Evolutionary conservation across 108 stramenopile genomes (phyloP), one percentile per base, ranked within the genome.

Genomic region (Cyclotella atomus): DNA sequence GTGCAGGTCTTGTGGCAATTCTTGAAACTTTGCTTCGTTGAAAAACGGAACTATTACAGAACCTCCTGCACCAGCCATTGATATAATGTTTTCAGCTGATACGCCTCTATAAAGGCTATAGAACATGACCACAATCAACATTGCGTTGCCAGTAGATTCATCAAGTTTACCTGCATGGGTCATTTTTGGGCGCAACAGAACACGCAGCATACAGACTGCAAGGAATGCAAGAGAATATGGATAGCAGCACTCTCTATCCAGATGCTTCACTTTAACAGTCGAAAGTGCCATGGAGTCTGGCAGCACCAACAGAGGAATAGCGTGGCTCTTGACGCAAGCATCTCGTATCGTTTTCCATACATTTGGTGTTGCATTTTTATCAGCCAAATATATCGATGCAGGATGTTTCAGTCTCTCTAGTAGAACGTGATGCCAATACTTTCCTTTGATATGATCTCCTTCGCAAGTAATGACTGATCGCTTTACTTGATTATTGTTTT

Each of bases 81-180:
- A 21, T 2, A 63, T 75, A 9, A 60, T 41, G 33, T 82, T 55
- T 65, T 85, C 87, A 8, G 87, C 78, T n/a, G 84, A 72, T 25
- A 83, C 66, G 46, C 70, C 65, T 1, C 91, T 80, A 56, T 92
- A 95, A 21, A 95, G 86, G 30, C 84, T 76, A 64, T 83, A 95
- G 49, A 95, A 95, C 67, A 78, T 84, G 34, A 87, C 80, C 8
- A 92, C 88, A 35, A 95, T 57, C 86, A 95, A 89, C 65, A 89
- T 88, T 21, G 89, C 91, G 32, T 71, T 62, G 27, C 84, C 71
- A 19, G 70, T 67, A 29, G 81, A 74, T 16, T 69, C 45, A 77
- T 95, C 94, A 25, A 95, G 81, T 30, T 89, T 89, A n/a, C 94
- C 94, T 32, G 35, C 28, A 75, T 95, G 94, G 23, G 69, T 60